These are phyloP conservation scores for Beauveria varroae DNA, from an alignment of 2,329 filamentous ascomycete species.

Conservation along the genomic window DNA sequence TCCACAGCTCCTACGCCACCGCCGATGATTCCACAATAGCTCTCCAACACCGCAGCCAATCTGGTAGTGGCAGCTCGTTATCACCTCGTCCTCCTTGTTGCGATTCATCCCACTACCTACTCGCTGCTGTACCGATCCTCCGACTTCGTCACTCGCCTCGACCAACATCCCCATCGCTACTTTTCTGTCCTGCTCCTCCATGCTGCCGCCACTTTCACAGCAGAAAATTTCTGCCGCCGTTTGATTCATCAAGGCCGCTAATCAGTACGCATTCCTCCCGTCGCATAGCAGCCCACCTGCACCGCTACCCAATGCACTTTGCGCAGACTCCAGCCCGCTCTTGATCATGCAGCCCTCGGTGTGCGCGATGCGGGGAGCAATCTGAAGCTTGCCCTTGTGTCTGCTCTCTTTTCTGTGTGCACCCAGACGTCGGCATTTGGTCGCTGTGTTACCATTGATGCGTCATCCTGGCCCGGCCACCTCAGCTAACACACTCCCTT, in stretches of 20 bases:
- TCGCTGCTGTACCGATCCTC: not conserved
- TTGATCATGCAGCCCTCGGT: not conserved
- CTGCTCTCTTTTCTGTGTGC: not conserved
- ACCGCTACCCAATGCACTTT: conserved; percentile 7
- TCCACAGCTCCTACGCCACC: not conserved
- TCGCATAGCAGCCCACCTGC: conserved; percentile 5
- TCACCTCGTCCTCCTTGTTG: conserved; percentile 1
- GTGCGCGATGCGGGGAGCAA: not conserved
- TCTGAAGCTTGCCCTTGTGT: not conserved
- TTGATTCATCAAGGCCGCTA: conserved; percentile 1
- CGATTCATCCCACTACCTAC: not conserved
- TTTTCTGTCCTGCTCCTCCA: not conserved
- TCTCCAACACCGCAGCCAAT: conserved; percentile 5
- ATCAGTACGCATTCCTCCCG: conserved; percentile 2
- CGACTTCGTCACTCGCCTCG: not conserved
- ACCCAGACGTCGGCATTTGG: not conserved
- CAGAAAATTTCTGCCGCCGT: not conserved
- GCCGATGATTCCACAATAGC: conserved; percentile 2
- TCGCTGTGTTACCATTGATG: not conserved
- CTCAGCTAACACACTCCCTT: not conserved
- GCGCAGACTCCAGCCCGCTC: not conserved
- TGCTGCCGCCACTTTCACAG: not conserved
- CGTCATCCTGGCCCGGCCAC: not conserved
- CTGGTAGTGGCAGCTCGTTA: conserved; percentile 2
- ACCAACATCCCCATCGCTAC: not conserved